These are phyloP conservation scores for Plasmodiophora brassicae DNA, from an alignment of 208 protist genomes.

Conservation along the genomic window DNA sequence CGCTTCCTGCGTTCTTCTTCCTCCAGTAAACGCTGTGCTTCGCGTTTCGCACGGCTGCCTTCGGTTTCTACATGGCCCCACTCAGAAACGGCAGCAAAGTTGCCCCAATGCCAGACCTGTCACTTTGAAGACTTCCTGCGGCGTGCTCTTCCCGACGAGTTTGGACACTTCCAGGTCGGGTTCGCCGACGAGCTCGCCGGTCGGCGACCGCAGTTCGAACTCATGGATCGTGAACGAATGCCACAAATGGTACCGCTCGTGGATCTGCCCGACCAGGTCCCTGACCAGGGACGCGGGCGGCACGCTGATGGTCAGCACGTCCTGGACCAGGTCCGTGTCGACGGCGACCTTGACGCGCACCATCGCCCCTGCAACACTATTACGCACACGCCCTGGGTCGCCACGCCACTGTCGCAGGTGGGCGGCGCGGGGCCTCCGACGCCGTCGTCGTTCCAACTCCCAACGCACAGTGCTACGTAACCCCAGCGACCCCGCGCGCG, in stretches of 20 bases:
- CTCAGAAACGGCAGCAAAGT: background rate
- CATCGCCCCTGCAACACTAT: too few species aligned
- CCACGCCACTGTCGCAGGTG: too few species aligned
- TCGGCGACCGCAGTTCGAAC: background rate
- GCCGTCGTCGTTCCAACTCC: too few species aligned
- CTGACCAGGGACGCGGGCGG: background rate
- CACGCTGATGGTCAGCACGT: background rate
- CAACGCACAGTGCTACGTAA: too few species aligned
- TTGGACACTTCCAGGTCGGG: background rate
- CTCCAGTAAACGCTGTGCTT: background rate
- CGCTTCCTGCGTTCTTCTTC: constrained; percentile 24
- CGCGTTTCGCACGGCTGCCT: background rate
- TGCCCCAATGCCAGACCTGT: background rate
- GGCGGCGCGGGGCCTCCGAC: too few species aligned
- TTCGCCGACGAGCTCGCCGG: background rate
- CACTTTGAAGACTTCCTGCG: background rate
- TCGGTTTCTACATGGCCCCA: background rate
- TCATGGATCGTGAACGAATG: background rate
- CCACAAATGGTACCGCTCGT: background rate
- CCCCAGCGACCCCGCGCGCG: too few species aligned
- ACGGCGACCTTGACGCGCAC: background rate
- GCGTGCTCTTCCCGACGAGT: background rate
- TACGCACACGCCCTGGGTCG: too few species aligned
- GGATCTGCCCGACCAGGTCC: background rate
- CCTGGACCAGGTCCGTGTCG: constrained; percentile 20